Evolutionary conservation across 2,329 filamentous ascomycete genomes (phyloP), one percentile per base, ranked within the genome.

Genomic region (Fragosphaeria purpurea): DNA sequence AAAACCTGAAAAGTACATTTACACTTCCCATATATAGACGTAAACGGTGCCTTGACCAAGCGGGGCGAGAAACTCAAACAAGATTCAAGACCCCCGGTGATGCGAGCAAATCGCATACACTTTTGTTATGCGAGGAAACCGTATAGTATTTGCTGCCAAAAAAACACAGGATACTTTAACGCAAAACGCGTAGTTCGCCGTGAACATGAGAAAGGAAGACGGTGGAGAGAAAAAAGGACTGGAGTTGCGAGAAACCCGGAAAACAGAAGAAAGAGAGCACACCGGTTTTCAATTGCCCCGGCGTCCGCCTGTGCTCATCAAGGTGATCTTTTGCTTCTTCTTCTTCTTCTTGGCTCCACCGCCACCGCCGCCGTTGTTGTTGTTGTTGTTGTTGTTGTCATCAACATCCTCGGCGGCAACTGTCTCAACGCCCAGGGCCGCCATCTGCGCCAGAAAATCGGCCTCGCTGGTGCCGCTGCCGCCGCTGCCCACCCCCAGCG

Each of bases 251-350:
- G 13, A n/a, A 45, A 6, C 8, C 42, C 5, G 31, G 30, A 46
- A 34, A 35, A 33, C 3, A 44, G n/a, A 10, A 30, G 31, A 5
- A 34, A 22, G 3, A 22, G 22, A 22, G 22, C 22, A 22, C 22
- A 22, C 22, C 22, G 22, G 22, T 22, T 22, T 1, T 47, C 39
- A 58, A 7, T 49, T 53, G 1, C 73, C 74, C 56, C 74, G 66
- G 42, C 72, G 68, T n/a, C 77, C 72, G 44, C 77, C 76, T 1
- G 82, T 85, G 58, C 80, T 85, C 82, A 85, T 85, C 55, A 85
- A 63, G 11, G 81, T 85, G 54, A 85, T 85, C 69, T 85, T 85
- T 65, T 84, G 82, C 58, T 80, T 81, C 69, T 85, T 84, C 68
- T 83, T 84, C 68, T 82, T 84, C 65, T 77, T 83, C 9, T 66